These are phyloP conservation scores for Talaromyces adpressus DNA, from an alignment of 495 filamentous ascomycete genomes.

Conservation along the genomic window DNA sequence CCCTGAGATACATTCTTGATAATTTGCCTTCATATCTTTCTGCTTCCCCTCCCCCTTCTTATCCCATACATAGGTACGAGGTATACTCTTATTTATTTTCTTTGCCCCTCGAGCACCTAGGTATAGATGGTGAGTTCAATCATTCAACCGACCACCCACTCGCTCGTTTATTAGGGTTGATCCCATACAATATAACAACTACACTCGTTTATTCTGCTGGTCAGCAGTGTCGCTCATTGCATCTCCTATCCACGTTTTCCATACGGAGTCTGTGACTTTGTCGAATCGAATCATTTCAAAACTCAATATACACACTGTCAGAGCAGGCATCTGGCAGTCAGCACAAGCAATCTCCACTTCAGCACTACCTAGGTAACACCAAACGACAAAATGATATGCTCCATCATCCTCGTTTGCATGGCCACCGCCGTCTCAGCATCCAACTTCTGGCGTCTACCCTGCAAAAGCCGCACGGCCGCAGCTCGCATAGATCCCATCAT, in stretches of 20 bases:
- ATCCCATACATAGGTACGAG: neutral
- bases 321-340: neutral
- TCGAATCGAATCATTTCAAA: too few species aligned
- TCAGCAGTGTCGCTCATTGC: neutral
- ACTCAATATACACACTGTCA: neutral
- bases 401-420: neutral
- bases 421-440: conserved; percentile 14
- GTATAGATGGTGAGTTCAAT: too few species aligned
- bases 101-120: neutral
- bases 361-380: neutral
- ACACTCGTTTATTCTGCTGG: neutral
- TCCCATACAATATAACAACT: neutral
- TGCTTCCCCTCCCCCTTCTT: neutral
- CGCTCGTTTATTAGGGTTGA: neutral
- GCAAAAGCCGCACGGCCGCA: conserved; percentile 57
- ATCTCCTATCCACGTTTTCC: neutral
- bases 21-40: neutral
- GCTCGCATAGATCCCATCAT: conserved; percentile 51
- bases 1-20: neutral
- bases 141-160: too few species aligned
- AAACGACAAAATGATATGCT: neutral
- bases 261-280: neutral
- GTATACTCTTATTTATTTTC: neutral
- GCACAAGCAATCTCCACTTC: neutral
- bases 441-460: conserved; percentile 89